These are phyloP conservation scores for Backusella mclennaniae DNA, from an alignment of 192 early-diverging fungal genomes.

Conservation along the genomic window DNA sequence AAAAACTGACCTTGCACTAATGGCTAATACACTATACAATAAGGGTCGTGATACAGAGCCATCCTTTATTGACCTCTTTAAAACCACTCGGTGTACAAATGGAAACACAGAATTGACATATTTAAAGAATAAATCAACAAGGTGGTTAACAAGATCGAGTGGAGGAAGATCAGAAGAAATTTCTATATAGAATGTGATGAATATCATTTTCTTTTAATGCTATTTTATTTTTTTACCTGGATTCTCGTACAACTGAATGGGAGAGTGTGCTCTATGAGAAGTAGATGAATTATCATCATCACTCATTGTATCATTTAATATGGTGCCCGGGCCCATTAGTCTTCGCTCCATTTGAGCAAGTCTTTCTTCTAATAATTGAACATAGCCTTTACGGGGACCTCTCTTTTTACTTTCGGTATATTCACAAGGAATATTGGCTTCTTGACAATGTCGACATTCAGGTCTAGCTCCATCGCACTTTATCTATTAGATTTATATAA, in stretches of 20 bases:
- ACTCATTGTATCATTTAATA: background rate
- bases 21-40: slow-evolving; percentile 45
- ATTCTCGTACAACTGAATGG: slow-evolving; percentile 12
- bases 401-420: slow-evolving; percentile 24
- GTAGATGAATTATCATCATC: background rate
- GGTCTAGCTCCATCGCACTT: slow-evolving; percentile 31
- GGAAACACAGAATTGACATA: slow-evolving; percentile 44
- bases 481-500: slow-evolving; percentile 8
- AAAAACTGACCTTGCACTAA: slow-evolving; percentile 38
- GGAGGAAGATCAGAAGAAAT: slow-evolving; percentile 33
- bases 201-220: background rate
- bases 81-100: slow-evolving; percentile 44
- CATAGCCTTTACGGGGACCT: slow-evolving; percentile 34
- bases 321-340: background rate
- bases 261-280: background rate
- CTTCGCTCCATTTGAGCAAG: slow-evolving; percentile 19
- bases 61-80: slow-evolving; percentile 41
- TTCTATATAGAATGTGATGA: background rate
- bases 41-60: slow-evolving; percentile 44
- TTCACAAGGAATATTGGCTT: slow-evolving; percentile 13
- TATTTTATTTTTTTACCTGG: background rate
- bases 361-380: slow-evolving; percentile 32
- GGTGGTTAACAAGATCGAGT: slow-evolving; percentile 43
- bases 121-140: slow-evolving; percentile 48
- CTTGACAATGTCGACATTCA: slow-evolving; percentile 22